Base-by-base conservation (phyloP, 176 grass and related monocot genomes). In the Eleusine coracana region DNA sequence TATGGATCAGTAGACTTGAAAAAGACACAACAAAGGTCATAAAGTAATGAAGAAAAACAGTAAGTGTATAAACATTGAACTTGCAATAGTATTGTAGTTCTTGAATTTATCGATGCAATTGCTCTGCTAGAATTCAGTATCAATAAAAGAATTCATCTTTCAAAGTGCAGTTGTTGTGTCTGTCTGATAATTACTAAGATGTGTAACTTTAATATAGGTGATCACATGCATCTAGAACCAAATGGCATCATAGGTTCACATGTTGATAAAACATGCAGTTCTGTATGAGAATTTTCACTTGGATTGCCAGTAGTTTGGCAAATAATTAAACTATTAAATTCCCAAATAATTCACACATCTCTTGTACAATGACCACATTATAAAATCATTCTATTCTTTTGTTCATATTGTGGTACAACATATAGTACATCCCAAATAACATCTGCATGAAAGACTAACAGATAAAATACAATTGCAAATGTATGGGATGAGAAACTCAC, bases 401-500 rank as follows among this genome's bases (percentile, higher is more conserved):
- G 3, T 37, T 48, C 61, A 60, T 23, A 80, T 75, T 65, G 44
- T 62, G 44, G 48, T n/a, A 23, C 5, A 67, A 5, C 13, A 21
- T 12, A 52, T 49, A 92, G 83, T 73, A 89, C n/a, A 77, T 74
- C 59, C 37, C 34, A 89, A 54, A 80, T 42, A 84, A 52, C 50
- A 83, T 83, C 61, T n/a, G 59, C 42, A 16, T 3, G 15, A 73
- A 38, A 75, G 14, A 62, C 58, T 71, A 86, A 65, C 41, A 75
- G 20, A 7, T 21, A 63, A 82, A 88, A 38, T 85, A 61, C 38
- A 79, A 72, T 66, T 23, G 55, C 59, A 84, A 82, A 55, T 66
- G 39, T 69, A 86, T 69, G 61, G 61, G 69, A 68, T 73, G 34
- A 94, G 81, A 40, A 90, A 86, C 80, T 94, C 75, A 99, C 96